These are phyloP conservation scores for Hemisphaericaspora xylanilytica DNA, from an alignment of 1,139 yeast species.

Conservation along the genomic window DNA sequence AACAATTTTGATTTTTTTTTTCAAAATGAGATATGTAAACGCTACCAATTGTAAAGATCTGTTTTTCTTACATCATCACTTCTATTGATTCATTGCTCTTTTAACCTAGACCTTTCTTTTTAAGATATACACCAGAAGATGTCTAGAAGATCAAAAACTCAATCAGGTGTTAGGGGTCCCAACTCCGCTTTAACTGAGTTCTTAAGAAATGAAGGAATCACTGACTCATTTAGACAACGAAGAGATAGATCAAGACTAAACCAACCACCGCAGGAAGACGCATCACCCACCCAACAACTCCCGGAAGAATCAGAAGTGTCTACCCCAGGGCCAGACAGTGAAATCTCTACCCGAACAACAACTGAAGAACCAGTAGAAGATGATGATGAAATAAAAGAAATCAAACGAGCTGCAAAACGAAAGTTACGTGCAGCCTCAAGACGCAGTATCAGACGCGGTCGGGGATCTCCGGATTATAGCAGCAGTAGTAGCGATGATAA, in stretches of 20 bases:
- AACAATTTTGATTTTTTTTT: too few relatives aligned
- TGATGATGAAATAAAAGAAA: conserved; percentile 31
- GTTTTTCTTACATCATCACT: too few relatives aligned
- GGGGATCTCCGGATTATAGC: conserved; percentile 17
- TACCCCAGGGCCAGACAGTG: conserved; percentile 9
- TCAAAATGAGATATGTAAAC: too few relatives aligned
- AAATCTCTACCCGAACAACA: conserved; percentile 10
- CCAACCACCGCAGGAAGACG: conserved; percentile 7
- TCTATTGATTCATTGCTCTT: too few relatives aligned
- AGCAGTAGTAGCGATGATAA: conserved; percentile 29
- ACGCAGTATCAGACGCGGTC: conserved; percentile 9
- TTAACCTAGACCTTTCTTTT: too few relatives aligned
- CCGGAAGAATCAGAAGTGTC: conserved; percentile 11
- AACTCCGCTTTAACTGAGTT: conserved; percentile 78
- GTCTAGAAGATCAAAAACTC: conserved; percentile 14
- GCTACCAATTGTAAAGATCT: too few relatives aligned
- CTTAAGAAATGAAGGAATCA: conserved; percentile 78
- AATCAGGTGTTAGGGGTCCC: conserved; percentile 62
- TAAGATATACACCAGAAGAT: too few relatives aligned
- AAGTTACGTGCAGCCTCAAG: conserved; percentile 32
- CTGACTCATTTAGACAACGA: conserved; percentile 71
- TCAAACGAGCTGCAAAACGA: conserved; percentile 42
- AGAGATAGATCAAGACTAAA: conserved; percentile 25
- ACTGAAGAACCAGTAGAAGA: conserved; percentile 21
- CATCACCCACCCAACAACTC: conserved; percentile 9